A percentile compares a stretch with the other conserved stretches of the same genome.
phyloP scores from a whole-genome alignment of 805 yeast species.

The Tetrapisispora phaffii region DNA sequence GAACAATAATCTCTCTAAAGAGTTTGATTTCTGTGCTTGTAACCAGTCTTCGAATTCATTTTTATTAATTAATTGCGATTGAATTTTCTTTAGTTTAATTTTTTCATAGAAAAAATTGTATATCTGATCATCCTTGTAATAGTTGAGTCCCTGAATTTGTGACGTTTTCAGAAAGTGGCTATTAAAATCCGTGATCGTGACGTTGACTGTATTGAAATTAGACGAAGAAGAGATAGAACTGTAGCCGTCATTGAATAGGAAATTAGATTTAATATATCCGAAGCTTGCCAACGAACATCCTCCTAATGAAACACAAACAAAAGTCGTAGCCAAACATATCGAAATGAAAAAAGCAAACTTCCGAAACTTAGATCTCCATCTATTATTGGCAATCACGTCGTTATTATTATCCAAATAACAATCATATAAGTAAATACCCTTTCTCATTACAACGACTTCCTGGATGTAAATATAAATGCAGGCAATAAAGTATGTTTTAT shows the following conservation, averaged over 20 bases:
- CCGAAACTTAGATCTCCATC: background rate
- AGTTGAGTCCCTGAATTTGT: slow-evolving; percentile 1
- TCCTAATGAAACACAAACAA: background rate
- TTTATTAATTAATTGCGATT: slow-evolving; percentile 11
- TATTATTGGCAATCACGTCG: background rate
- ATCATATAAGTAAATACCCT: background rate
- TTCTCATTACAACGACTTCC: background rate
- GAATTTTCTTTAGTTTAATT: slow-evolving; percentile 9
- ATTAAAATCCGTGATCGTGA: background rate
- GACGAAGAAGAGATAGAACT: background rate
- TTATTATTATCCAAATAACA: background rate
- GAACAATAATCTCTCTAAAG: slow-evolving; percentile 36
- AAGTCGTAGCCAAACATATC: background rate
- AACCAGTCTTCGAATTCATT: slow-evolving; percentile 39
- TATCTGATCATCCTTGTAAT: background rate
- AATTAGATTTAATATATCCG: background rate
- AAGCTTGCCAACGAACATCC: background rate
- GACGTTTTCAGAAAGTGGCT: background rate
- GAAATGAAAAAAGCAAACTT: background rate
- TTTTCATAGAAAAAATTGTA: slow-evolving; percentile 1
- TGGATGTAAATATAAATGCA: no score
- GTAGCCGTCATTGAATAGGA: background rate
- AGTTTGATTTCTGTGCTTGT: slow-evolving; percentile 30
- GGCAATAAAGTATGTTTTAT: no score
- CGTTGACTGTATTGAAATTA: background rate